phyloP scores from a whole-genome alignment of 169 alveolate species.

The Plasmodium ovale region DNA sequence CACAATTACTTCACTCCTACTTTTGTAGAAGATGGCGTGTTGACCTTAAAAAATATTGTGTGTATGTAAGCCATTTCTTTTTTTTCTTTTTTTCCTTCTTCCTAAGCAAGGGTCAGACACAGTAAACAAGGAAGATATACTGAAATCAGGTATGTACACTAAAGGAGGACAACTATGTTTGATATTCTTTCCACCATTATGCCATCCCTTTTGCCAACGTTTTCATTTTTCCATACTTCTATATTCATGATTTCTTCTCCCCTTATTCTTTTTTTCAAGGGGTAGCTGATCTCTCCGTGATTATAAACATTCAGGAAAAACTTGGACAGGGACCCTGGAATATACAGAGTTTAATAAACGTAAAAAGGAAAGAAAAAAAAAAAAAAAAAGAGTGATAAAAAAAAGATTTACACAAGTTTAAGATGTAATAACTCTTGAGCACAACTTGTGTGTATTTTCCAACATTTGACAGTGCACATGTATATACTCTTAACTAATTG shows the following conservation, averaged over 20 bases:
- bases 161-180: not conserved
- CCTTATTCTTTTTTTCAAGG: slow-evolving; percentile 15
- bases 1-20: no score
- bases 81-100: not conserved
- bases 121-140: slow-evolving; percentile 46
- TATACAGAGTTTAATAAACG: slow-evolving; percentile 48
- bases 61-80: no score
- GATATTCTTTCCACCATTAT: no score
- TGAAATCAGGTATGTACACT: slow-evolving; percentile 27
- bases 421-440: no score
- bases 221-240: no score
- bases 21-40: no score
- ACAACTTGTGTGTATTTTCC: no score
- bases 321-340: slow-evolving; percentile 71
- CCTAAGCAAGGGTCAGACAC: slow-evolving; percentile 60
- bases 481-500: no score
- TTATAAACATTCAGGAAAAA: slow-evolving; percentile 37
- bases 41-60: no score
- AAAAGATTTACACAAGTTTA: not conserved
- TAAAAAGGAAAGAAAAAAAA: slow-evolving; percentile 16
- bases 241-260: not conserved
- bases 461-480: no score
- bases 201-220: no score
- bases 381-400: not conserved
- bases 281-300: slow-evolving; percentile 39